Conservation (phyloP, 306 rosid genomes). For the Cicer cuneatum region DNA sequence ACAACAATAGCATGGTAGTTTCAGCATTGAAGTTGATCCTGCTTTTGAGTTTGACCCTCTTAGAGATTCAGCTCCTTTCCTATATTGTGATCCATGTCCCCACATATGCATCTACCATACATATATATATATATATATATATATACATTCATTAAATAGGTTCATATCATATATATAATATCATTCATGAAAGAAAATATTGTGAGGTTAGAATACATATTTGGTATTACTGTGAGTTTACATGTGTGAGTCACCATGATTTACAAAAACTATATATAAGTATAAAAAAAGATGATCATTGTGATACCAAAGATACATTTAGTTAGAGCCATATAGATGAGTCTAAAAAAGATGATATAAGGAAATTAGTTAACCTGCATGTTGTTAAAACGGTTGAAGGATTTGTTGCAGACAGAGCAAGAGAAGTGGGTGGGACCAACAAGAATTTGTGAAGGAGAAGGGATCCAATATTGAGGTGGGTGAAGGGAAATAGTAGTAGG, state of each 20-base stretch:
- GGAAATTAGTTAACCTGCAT: constrained; percentile 70
- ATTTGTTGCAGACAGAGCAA: constrained; percentile 89
- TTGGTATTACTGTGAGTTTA: too few species aligned
- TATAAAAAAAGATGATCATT: too few species aligned
- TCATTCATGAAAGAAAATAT: too few species aligned
- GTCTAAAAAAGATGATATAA: background rate
- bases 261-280: too few species aligned
- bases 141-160: too few species aligned
- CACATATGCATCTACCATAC: constrained; percentile 91
- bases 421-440: constrained; percentile 97
- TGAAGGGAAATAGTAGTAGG: constrained; percentile 40
- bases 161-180: too few species aligned
- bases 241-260: too few species aligned
- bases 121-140: too few species aligned
- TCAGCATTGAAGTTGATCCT: constrained; percentile 71
- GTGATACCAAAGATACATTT: too few species aligned
- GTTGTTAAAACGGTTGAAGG: constrained; percentile 95
- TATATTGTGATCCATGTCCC: constrained; percentile 96
- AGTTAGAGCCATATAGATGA: too few species aligned
- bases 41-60: constrained; percentile 78
- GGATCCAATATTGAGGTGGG: constrained; percentile 86
- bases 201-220: too few species aligned
- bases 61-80: constrained; percentile 88
- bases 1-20: constrained; percentile 92
- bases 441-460: constrained; percentile 87